A percentile compares a stretch with the other conserved stretches of the same genome.
These are phyloP conservation scores for Calocybe indica DNA, from an alignment of 768 basidiomycete species.

Conservation along the genomic window DNA sequence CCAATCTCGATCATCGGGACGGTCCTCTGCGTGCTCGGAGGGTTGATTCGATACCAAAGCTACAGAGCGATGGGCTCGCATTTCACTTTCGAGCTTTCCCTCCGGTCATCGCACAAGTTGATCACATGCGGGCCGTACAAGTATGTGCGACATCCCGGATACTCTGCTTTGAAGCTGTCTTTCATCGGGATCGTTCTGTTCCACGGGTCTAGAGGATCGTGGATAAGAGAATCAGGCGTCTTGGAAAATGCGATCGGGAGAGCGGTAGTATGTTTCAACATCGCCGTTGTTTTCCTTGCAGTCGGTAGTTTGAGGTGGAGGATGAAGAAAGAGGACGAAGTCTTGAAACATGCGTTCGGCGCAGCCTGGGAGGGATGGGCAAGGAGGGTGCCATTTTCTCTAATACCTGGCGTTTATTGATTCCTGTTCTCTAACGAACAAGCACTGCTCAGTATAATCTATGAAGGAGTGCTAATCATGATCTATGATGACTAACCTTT, in stretches of 20 bases:
- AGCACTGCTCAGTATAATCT: too few relatives aligned
- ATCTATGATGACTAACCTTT: too few relatives aligned
- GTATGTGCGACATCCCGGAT: slow-evolving; percentile 22
- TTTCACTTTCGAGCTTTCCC: slow-evolving; percentile 22
- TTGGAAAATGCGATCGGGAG: slow-evolving; percentile 6
- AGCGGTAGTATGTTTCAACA: background rate
- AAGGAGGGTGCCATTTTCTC: slow-evolving; percentile 15
- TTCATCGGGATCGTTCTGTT: slow-evolving; percentile 8
- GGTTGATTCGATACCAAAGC: slow-evolving; percentile 17
- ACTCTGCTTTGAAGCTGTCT: slow-evolving; percentile 13
- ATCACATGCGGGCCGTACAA: slow-evolving; percentile 22
- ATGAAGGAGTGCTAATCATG: too few relatives aligned
- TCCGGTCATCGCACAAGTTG: slow-evolving; percentile 17
- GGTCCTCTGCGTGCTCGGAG: slow-evolving; percentile 12
- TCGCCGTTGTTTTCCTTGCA: background rate
- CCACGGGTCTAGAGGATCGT: slow-evolving; percentile 6
- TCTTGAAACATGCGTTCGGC: slow-evolving; percentile 21
- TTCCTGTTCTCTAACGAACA: too few relatives aligned
- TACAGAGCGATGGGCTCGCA: slow-evolving; percentile 16
- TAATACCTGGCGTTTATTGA: slow-evolving; percentile 24
- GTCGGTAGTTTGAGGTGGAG: slow-evolving; percentile 4
- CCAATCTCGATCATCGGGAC: slow-evolving; percentile 11
- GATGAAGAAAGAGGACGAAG: slow-evolving; percentile 22
- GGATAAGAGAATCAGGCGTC: slow-evolving; percentile 10
- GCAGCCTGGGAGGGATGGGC: slow-evolving; percentile 25